Evolutionary conservation across 306 rosid genomes (phyloP), one percentile per base, ranked within the genome.

Genomic region (Gastrolobium bilobum): DNA sequence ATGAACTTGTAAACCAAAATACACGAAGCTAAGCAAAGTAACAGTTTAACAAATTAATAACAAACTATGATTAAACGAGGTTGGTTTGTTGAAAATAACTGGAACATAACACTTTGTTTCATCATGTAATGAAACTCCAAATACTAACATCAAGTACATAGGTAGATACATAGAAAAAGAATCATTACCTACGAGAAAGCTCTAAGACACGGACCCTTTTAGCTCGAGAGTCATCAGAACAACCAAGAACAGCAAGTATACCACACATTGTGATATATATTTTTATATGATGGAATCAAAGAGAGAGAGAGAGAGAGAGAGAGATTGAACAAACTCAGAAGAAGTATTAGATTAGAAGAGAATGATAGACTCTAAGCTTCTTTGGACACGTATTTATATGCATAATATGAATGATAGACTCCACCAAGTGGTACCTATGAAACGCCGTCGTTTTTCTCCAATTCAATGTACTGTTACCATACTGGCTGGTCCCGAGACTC

Each of bases 201-300:
- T 96, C 98, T 0, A 96, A 91, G 13, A 96, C 97, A 10, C 99
- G 93, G 67, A 90, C 96, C 50, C 99, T 85, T 81, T 91, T 96
- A 76, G 97, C 93, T 76, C 78, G 93, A 65, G 98, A 88, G 71
- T 84, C 86, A 65, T 91, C 99, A 14, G 97, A 73, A 82, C 99
- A 96, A 33, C 99, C 97, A 66, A 96, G 96, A 34, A 96, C 93
- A 20, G 98, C 98, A 47, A 96, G 96, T 20, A 96, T 96, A 71
- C 99, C 99, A 88, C 99, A 96, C 99, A 93, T 96, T 79, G 10
- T 78, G 14, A 33, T 34, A 9, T 68, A 37, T 78, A 26, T 38
- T 75, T 38, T 75, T 70, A 60, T 79, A 10, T 62, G 43, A 52
- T 34, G 26, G 43, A 6, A 4, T 30, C 14, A 59, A 31, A 35